Base-by-base conservation (phyloP, 2,329 filamentous ascomycete species). In the Colletotrichum sp. region DNA sequence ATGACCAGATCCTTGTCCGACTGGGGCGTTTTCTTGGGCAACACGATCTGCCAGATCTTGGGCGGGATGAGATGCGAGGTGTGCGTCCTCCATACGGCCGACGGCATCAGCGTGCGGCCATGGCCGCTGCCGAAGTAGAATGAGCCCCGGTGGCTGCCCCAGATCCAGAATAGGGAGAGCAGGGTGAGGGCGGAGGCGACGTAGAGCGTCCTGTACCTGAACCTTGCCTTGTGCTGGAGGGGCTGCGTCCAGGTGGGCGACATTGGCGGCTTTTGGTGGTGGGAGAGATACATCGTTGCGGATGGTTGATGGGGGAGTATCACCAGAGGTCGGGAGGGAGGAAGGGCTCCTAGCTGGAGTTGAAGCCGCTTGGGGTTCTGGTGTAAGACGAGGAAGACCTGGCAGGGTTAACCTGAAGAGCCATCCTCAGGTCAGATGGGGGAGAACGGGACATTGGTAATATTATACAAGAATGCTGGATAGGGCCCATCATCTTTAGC, bases 31-130 rank as follows among this genome's bases (percentile, higher is more conserved):
- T 34, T 34, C 60, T 68, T 75, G 30, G 69, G 66, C 12, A 76
- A 24, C n/a, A 65, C 59, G 21, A 77, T 79, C 68, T 79, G 75
- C 78, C 75, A 79, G 52, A 78, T 72, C 32, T 66, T 34, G 57
- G 39, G 69, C 21, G 68, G 59, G 26, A 77, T 74, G 16, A 67
- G 64, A 3, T 74, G 66, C 32, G 67, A 59, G 32, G 26, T 30
- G 21, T 61, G 59, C 10, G 52, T 69, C 55, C 67, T 60, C 67
- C 67, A 69, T 7, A 30, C 28, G 0, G 43, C 43, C 0, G 65
- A 34, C 28, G 48, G 65, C 48, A 30, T 34, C 26, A 18, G 36
- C 13, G 34, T 32, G 67, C 36, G n/a, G 34, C 59, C 55, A 5
- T 52, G 43, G 6, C 43, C 43, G n/a, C n/a, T 52, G 59, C 59